Base-by-base conservation (phyloP, 345 rosid genomes). In the Ricinus communis region DNA sequence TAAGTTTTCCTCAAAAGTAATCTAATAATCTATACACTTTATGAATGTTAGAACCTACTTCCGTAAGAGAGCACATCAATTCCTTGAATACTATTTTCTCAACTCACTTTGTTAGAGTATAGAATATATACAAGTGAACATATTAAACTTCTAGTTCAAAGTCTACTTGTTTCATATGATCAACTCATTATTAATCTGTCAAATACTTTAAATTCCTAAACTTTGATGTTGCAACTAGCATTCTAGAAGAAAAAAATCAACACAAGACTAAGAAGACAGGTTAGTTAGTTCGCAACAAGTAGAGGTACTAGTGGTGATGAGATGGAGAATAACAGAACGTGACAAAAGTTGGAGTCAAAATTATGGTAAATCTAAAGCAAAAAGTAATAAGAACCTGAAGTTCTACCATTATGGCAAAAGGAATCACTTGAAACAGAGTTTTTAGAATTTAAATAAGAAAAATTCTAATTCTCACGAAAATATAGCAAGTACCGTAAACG, bases 321-420 rank as follows among this genome's bases (percentile, higher is more conserved):
- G 43, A 59, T 41, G 63, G 21, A 59, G 63, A 59, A 30, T 41
- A 59, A 59, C 3, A 15, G 63, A 59, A 28, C n/a, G 41, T 28
- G 62, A 19, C 33, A 28, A 2, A 12, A 58, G 21, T 58, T 11
- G 41, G 41, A 58, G 62, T 0, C 43, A 59, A 0, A 24, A 55
- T 6, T 8, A 55, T 5, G 59, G 59, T 55, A 22, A 25, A 21
- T 55, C 59, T 22, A 55, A 55, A 25, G 22, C 13, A 1, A 55
- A 25, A 55, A 55, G 31, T 24, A 55, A 55, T 1, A 55, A 8
- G 5, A 46, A 46, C 1, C 3, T 8, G 4, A 46, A 46, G 14
- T 12, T 3, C 15, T 46, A 46, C 50, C 13, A 46, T 14, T 46
- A 46, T 46, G 50, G 50, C 50, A 46, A 46, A 46, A 46, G 11